Evolutionary conservation across 768 basidiomycete genomes (phyloP).

Genomic region (Tulasnella sp.): DNA sequence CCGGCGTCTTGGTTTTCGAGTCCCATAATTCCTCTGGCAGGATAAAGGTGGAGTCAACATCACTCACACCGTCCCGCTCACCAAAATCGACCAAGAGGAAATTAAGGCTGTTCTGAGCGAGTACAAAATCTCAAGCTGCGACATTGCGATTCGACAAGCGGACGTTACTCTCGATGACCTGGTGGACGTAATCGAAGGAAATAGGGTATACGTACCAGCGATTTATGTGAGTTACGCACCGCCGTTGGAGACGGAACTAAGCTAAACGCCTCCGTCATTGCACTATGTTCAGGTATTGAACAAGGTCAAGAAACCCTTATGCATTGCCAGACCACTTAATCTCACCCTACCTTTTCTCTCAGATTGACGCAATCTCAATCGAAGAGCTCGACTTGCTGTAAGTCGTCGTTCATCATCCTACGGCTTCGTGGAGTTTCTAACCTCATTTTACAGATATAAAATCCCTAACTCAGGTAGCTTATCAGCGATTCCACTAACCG

Average conservation of each 20-base stretch:
- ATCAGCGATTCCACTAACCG: not conserved
- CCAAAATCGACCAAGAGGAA: conserved; percentile 91
- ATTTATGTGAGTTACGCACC: conserved; percentile 57
- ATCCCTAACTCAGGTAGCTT: conserved; percentile 60
- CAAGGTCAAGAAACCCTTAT: conserved; percentile 47
- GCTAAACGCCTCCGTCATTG: conserved; percentile 8
- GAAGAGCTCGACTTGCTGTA: conserved; percentile 91
- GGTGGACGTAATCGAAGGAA: conserved; percentile 96
- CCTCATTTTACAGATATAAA: conserved; percentile 51
- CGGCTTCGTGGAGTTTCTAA: not conserved
- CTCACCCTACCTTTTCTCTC: not conserved
- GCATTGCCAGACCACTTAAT: not conserved
- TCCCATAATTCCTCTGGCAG: conserved; percentile 21
- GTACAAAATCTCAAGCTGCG: conserved; percentile 76
- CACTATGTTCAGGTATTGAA: conserved; percentile 56
- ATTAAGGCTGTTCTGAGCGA: conserved; percentile 93
- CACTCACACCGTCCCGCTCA: conserved; percentile 93
- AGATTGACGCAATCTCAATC: conserved; percentile 97
- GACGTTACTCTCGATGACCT: conserved; percentile 91
- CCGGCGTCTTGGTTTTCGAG: not conserved
- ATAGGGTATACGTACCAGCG: conserved; percentile 89
- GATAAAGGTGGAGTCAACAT: conserved; percentile 63
- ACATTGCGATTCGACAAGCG: conserved; percentile 87
- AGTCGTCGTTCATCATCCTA: conserved; percentile 27
- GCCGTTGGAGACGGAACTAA: not conserved